phyloP scores from a whole-genome alignment of 805 yeast genomes.

The Scheffersomyces lignosus region DNA sequence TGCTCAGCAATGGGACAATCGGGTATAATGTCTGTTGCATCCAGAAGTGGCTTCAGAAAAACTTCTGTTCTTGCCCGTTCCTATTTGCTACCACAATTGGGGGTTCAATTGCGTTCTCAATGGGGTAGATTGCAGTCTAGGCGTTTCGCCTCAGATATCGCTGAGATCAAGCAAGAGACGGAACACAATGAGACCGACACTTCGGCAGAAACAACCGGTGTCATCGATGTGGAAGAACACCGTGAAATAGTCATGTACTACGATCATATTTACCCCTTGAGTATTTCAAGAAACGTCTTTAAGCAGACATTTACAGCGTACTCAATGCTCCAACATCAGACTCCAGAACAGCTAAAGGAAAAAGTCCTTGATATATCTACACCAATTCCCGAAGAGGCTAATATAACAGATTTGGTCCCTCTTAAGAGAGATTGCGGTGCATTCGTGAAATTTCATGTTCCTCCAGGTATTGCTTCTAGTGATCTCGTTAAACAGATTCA shows the following conservation, averaged over 20 bases:
- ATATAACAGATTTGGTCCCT: constrained; percentile 62
- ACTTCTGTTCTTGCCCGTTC: no score
- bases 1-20: no score
- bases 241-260: constrained; percentile 36
- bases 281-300: constrained; percentile 22
- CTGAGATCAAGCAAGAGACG: constrained; percentile 31
- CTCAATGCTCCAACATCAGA: constrained; percentile 13
- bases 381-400: constrained; percentile 33
- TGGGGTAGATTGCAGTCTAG: no score
- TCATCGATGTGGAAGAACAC: constrained; percentile 31
- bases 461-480: constrained; percentile 47
- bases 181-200: constrained; percentile 26
- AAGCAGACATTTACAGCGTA: no score
- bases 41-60: no score
- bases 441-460: constrained; percentile 73
- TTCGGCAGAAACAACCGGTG: constrained; percentile 41
- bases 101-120: no score
- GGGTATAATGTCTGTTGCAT: no score
- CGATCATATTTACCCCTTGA: constrained; percentile 35
- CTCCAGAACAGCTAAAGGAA: constrained; percentile 14
- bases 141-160: constrained; percentile 24
- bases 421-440: constrained; percentile 90
- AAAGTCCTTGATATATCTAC: constrained; percentile 16
- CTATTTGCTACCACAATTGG: no score
- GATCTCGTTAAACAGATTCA: constrained; percentile 56